phyloP scores from a whole-genome alignment of 108 stramenopile species.

The Cyclostephanos tholiformis region DNA sequence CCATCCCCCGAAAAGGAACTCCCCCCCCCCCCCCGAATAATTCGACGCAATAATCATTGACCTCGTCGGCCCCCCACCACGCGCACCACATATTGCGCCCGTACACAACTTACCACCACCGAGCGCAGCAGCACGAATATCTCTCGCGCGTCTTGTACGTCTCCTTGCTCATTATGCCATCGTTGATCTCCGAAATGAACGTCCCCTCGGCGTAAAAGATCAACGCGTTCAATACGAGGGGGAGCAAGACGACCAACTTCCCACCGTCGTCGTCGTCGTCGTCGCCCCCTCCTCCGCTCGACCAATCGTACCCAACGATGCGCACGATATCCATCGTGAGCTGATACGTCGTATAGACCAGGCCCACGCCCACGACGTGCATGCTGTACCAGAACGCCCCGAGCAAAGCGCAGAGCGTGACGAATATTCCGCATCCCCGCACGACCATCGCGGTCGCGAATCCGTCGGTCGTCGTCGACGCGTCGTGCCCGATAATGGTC shows the following conservation, averaged over 20 bases:
- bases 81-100: neutral
- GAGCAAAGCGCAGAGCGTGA: neutral
- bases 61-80: no score
- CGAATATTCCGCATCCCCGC: constrained; percentile 13
- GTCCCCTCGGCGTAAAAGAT: constrained; percentile 12
- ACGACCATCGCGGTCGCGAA: neutral
- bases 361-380: neutral
- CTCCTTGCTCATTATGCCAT: constrained; percentile 18
- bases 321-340: constrained; percentile 11
- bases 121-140: constrained; percentile 30
- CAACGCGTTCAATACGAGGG: neutral
- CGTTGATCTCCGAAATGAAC: constrained; percentile 15
- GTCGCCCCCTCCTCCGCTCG: neutral
- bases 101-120: neutral
- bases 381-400: constrained; percentile 26
- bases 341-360: constrained; percentile 16
- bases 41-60: no score
- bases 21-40: neutral
- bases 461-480: neutral
- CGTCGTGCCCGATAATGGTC: neutral
- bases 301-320: constrained; percentile 11
- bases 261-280: neutral
- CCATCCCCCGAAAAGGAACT: no score
- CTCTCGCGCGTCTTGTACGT: constrained; percentile 23
- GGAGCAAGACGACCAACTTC: constrained; percentile 4